Evolutionary conservation across 2,329 filamentous ascomycete genomes (phyloP), one percentile per base, ranked within the genome.

Genomic region (Calonectria pseudoturangicola): DNA sequence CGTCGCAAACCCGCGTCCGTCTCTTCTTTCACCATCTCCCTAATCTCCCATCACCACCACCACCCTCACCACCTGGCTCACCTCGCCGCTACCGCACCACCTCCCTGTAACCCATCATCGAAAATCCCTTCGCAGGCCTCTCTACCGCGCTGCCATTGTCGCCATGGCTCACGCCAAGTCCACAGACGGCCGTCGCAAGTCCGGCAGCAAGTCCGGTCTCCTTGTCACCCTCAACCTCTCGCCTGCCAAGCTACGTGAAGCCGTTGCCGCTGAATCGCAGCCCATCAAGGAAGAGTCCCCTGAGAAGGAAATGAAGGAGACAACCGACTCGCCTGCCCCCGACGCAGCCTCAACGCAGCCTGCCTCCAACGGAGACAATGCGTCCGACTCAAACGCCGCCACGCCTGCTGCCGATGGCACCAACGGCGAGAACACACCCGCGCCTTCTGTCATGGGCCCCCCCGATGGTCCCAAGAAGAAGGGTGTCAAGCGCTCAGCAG

Each of bases 391-490:
- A 28, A 90, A 87, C 75, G 87, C 89, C 25, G 88, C 89, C 50
- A 93, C 91, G 18, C 91, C 91, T 16, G 88, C 86, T 27, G 84
- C 88, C 48, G 88, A 86, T 58, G 88, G 87, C 75, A 92, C 91
- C 70, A 76, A 79, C 63, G 78, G 73, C 66, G 76, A 79, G 58
- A 89, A 87, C 76, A 92, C 91, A 15, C 90, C 91, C 8, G 88
- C 85, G 28, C 87, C 89, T 28, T 84, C 87, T 7, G 83, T 83
- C 73, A 92, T 93, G 91, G 90, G 88, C 6, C 91, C 91, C 60
- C 91, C 91, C 56, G 89, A 91, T 68, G 91, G 88, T 8, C 86
- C 88, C 15, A 95, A 94, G 88, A 95, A 94, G 87, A 96, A 96
- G 84, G 92, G 93, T 41, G 87, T 90, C 41, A 93, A 95, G 83